A percentile compares a stretch with the other conserved stretches of the same genome.
Conservation (phyloP, 2,329 filamentous ascomycete species). For the Claviceps africana region DNA sequence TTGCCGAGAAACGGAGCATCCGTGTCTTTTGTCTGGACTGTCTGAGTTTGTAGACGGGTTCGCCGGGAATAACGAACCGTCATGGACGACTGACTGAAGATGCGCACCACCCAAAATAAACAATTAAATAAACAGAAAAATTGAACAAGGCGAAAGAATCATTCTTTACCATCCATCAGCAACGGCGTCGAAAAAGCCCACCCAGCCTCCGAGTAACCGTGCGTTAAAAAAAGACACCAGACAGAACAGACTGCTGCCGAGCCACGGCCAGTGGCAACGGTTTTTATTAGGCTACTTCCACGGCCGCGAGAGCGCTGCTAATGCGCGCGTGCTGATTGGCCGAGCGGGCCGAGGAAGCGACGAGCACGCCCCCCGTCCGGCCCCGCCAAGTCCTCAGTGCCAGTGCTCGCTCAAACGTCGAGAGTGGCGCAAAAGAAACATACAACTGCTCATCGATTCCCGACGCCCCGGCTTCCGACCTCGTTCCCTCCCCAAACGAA, state of each 20-base stretch:
- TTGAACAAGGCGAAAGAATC: too few species aligned
- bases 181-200: neutral
- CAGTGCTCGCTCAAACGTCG: neutral
- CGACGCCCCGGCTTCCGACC: neutral
- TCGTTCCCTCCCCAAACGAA: constrained; percentile 1
- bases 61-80: too few species aligned
- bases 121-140: too few species aligned
- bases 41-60: too few species aligned
- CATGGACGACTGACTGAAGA: too few species aligned
- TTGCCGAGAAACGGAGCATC: too few species aligned
- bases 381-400: neutral
- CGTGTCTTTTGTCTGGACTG: too few species aligned
- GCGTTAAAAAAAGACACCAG: too few species aligned
- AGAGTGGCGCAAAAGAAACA: constrained; percentile 6
- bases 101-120: too few species aligned
- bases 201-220: neutral
- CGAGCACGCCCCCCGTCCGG: constrained; percentile 3
- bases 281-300: constrained; percentile 6
- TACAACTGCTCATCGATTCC: neutral
- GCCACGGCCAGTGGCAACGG: neutral
- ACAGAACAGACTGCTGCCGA: too few species aligned
- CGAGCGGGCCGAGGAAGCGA: constrained; percentile 22
- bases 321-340: constrained; percentile 18
- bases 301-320: constrained; percentile 4
- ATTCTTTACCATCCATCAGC: too few species aligned